Percentiles rank a stretch among this genome's conserved stretches.
Evolutionary conservation across 1,284 basidiomycete genomes (phyloP).

Genomic region (Ustilago tritici): DNA sequence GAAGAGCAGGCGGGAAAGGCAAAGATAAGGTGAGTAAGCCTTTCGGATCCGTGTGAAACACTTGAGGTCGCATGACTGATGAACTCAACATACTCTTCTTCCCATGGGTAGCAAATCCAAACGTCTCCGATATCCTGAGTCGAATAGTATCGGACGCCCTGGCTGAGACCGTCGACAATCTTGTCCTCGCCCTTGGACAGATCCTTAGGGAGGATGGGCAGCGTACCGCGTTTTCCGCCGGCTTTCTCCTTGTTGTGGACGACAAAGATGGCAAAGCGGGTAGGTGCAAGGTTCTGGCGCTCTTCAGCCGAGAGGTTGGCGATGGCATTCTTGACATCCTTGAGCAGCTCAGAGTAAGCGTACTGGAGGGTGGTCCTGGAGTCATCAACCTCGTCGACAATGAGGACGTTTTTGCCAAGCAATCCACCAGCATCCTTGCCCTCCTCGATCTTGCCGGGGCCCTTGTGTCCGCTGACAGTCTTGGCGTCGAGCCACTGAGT

Average conservation of each 20-base stretch:
- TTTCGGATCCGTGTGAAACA: not conserved
- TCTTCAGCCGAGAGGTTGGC: constrained; percentile 57
- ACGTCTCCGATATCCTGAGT: constrained; percentile 65
- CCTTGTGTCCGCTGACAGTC: constrained; percentile 46
- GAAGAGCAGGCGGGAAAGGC: not conserved
- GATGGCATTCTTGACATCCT: constrained; percentile 63
- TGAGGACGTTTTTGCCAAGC: constrained; percentile 68
- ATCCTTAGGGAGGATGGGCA: constrained; percentile 61
- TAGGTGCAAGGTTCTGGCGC: constrained; percentile 58
- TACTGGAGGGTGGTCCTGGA: constrained; percentile 68
- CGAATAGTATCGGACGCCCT: constrained; percentile 67
- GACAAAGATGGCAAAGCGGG: constrained; percentile 69
- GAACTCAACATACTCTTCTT: constrained; percentile 41
- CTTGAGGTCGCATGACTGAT: not conserved
- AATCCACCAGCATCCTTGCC: constrained; percentile 63
- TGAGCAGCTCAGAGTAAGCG: constrained; percentile 68
- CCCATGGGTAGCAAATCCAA: constrained; percentile 69
- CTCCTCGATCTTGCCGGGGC: constrained; percentile 54
- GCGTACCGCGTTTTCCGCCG: constrained; percentile 62
- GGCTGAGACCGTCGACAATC: constrained; percentile 59
- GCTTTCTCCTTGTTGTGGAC: constrained; percentile 68
- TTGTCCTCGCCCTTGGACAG: constrained; percentile 50
- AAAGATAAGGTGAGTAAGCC: constrained; percentile 3
- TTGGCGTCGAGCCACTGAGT: constrained; percentile 69
- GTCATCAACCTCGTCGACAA: constrained; percentile 70